Evolutionary conservation across 768 basidiomycete genomes (phyloP).

Genomic region (Rhizopogon salebrosus): DNA sequence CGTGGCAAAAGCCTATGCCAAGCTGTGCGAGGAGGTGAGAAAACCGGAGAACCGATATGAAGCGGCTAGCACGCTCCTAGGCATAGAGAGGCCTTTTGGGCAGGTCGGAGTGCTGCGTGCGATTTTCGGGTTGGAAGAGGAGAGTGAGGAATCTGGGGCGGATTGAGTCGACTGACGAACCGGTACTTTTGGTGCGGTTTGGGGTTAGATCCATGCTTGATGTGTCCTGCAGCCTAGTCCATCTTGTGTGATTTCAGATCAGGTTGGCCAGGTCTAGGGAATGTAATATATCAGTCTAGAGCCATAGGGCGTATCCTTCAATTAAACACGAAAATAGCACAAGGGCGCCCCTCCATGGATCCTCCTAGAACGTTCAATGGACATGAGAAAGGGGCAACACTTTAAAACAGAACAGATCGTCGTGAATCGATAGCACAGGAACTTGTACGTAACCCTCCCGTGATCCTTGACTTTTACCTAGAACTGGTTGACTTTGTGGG

Average conservation of each 20-base stretch:
- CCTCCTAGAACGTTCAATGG: not conserved
- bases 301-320: not conserved
- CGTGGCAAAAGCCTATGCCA: slow-evolving; percentile 64
- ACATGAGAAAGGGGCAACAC: too few species aligned
- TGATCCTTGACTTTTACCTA: too few species aligned
- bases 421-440: not conserved
- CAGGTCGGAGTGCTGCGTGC: slow-evolving; percentile 69
- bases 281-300: not conserved
- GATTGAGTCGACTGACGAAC: not conserved
- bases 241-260: not conserved
- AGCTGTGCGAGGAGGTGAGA: slow-evolving; percentile 73
- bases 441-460: not conserved
- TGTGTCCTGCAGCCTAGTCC: not conserved
- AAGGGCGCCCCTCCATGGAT: not conserved
- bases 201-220: not conserved
- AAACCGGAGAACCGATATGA: slow-evolving; percentile 80
- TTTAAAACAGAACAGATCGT: not conserved
- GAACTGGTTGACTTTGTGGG: not conserved
- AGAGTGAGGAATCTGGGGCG: slow-evolving; percentile 7
- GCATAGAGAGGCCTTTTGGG: slow-evolving; percentile 81
- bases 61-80: slow-evolving; percentile 81
- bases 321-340: too few species aligned
- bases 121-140: slow-evolving; percentile 68
- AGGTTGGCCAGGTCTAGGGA: not conserved
- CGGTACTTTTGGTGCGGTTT: not conserved